Evolutionary conservation across 2,329 filamentous ascomycete species (phyloP).

Genomic region (Tolypocladium ophioglossoides): DNA sequence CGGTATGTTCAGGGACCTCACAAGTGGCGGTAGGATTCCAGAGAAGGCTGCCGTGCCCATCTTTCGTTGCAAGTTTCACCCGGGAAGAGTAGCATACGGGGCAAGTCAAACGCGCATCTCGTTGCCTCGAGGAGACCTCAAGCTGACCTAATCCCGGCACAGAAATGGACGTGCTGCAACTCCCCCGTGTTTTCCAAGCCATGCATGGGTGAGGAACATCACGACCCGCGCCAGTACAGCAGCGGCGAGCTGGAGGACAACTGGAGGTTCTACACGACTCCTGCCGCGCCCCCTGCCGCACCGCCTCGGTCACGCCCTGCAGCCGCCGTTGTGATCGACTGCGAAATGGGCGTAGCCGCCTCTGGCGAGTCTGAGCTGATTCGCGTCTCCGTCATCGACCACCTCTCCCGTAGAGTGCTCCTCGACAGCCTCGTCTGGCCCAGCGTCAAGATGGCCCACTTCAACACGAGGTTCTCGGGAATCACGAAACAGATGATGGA

Average conservation of each 20-base stretch:
- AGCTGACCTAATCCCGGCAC: background rate
- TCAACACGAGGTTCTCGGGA: slow-evolving; percentile 40
- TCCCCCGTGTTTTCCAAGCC: slow-evolving; percentile 9
- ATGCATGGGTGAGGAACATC: slow-evolving; percentile 15
- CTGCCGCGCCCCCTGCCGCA: too few species aligned
- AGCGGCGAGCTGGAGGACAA: slow-evolving; percentile 15
- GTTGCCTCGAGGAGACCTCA: background rate
- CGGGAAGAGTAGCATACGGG: slow-evolving; percentile 15
- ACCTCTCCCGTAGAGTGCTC: slow-evolving; percentile 35
- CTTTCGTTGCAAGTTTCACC: slow-evolving; percentile 16
- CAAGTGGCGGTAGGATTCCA: background rate
- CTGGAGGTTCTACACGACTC: slow-evolving; percentile 15
- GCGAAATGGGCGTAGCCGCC: slow-evolving; percentile 40
- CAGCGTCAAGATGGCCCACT: slow-evolving; percentile 31
- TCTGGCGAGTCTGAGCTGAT: slow-evolving; percentile 39
- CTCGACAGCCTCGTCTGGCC: slow-evolving; percentile 41
- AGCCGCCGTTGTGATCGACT: slow-evolving; percentile 36
- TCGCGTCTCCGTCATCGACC: slow-evolving; percentile 39
- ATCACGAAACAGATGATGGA: slow-evolving; percentile 29
- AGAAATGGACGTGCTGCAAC: slow-evolving; percentile 22
- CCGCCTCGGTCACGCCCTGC: background rate
- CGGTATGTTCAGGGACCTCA: background rate
- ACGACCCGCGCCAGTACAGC: slow-evolving; percentile 12
- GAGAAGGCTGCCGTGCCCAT: background rate
- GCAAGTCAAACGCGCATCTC: slow-evolving; percentile 9